Evolutionary conservation across 148 eudicot genomes (phyloP).

Genomic region (Cornus controversa): DNA sequence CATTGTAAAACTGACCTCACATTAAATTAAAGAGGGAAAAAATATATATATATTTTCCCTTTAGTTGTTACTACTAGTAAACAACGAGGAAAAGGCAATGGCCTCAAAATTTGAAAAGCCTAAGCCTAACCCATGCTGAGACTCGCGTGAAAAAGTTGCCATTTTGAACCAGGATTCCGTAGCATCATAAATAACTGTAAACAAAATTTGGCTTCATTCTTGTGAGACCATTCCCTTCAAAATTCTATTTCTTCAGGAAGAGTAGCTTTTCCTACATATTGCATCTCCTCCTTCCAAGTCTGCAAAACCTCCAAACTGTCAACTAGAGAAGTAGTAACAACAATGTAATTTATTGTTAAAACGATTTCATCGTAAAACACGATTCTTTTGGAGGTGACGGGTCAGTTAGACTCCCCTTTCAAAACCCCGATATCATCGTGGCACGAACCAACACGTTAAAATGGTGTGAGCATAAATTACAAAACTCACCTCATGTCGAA

Average conservation of each 20-base stretch:
- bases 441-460: neutral
- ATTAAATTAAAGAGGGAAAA: no score
- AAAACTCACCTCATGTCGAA: conserved; percentile 57
- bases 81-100: neutral
- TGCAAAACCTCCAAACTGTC: conserved; percentile 26
- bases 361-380: neutral
- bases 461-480: neutral
- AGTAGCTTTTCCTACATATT: conserved; percentile 53
- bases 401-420: neutral
- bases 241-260: conserved; percentile 58
- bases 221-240: conserved; percentile 8
- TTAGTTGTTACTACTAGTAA: no score
- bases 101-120: neutral
- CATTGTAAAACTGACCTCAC: neutral
- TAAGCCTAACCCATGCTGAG: neutral
- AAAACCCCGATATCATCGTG: no score
- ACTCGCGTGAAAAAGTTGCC: neutral
- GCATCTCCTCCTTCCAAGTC: conserved; percentile 88
- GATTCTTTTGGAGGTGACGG: neutral
- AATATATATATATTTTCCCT: no score
- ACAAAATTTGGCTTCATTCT: conserved; percentile 1
- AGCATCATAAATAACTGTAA: neutral
- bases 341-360: no score
- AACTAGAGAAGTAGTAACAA: neutral
- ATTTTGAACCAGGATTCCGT: neutral